phyloP scores from a whole-genome alignment of 768 basidiomycete genomes.

The Mycena pura region DNA sequence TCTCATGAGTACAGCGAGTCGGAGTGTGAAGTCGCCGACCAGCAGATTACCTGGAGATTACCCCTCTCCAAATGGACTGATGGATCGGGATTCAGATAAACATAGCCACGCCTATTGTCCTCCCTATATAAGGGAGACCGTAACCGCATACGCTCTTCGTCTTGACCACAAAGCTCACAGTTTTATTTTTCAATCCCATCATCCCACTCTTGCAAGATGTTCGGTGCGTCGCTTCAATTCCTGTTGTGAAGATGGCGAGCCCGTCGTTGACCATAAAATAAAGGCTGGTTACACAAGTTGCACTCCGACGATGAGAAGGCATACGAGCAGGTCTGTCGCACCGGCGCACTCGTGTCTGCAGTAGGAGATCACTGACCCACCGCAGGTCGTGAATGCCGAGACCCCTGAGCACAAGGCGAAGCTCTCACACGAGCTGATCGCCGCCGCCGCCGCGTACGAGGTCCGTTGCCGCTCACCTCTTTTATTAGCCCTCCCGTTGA shows the following conservation, averaged over 20 bases:
- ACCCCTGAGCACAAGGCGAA: conserved; percentile 53
- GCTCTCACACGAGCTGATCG: conserved; percentile 71
- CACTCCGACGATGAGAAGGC: conserved; percentile 5
- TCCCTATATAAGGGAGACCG: no score
- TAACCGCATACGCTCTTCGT: no score
- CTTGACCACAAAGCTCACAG: no score
- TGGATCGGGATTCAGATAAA: no score
- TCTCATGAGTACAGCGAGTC: no score
- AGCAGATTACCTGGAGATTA: no score
- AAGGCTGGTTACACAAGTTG: conserved; percentile 11
- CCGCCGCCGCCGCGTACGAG: conserved; percentile 71
- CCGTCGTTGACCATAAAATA: no score
- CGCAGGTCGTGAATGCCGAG: conserved; percentile 15
- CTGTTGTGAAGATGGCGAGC: not conserved
- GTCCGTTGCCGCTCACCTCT: conserved; percentile 33
- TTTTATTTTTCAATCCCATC: no score
- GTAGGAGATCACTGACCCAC: not conserved
- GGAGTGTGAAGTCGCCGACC: no score
- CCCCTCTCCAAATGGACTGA: no score
- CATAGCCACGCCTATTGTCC: no score
- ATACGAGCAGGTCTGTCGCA: conserved; percentile 11
- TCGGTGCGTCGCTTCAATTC: not conserved
- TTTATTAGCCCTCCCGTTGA: not conserved
- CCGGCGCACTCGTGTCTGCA: not conserved
- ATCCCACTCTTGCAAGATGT: conserved; percentile 1